Percentiles rank a stretch among this genome's conserved stretches.
Evolutionary conservation across 2,329 filamentous ascomycete species (phyloP).

Genomic region (Sclerotinia borealis): DNA sequence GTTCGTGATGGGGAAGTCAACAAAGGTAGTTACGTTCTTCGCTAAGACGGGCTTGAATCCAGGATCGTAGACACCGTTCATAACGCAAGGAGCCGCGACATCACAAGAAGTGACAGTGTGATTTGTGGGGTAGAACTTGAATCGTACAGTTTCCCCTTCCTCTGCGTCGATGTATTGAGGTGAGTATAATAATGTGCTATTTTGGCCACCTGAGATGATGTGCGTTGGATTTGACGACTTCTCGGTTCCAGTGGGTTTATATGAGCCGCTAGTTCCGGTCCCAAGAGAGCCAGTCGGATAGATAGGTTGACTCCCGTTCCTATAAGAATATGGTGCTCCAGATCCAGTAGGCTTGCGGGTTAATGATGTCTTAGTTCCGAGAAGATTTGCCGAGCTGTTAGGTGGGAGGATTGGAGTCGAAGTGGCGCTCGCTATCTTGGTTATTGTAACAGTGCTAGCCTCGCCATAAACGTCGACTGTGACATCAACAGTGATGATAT

Average conservation of each 20-base stretch:
- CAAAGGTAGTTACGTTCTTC: constrained; percentile 11
- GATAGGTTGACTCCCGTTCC: background rate
- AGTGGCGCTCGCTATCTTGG: constrained; percentile 4
- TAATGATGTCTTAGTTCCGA: background rate
- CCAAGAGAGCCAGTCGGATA: background rate
- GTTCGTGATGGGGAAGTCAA: constrained; percentile 15
- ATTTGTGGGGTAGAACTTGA: constrained; percentile 11
- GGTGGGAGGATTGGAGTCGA: constrained; percentile 7
- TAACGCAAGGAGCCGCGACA: constrained; percentile 7
- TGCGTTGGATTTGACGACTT: constrained; percentile 9
- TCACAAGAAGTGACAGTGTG: constrained; percentile 15
- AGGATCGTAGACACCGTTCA: constrained; percentile 13
- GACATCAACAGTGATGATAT: constrained; percentile 12
- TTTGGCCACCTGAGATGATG: constrained; percentile 11
- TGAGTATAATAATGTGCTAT: constrained; percentile 12
- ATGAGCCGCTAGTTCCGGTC: background rate
- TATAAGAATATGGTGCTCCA: background rate
- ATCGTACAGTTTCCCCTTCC: constrained; percentile 15
- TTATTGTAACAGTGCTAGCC: constrained; percentile 6
- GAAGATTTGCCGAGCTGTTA: background rate
- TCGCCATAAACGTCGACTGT: constrained; percentile 2
- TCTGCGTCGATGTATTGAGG: constrained; percentile 11
- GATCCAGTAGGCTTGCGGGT: background rate
- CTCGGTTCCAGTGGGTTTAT: constrained; percentile 1
- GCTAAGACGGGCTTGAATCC: constrained; percentile 10